These are phyloP conservation scores for Micractinium conductrix DNA, from an alignment of 139 green algal genomes.

Conservation along the genomic window DNA sequence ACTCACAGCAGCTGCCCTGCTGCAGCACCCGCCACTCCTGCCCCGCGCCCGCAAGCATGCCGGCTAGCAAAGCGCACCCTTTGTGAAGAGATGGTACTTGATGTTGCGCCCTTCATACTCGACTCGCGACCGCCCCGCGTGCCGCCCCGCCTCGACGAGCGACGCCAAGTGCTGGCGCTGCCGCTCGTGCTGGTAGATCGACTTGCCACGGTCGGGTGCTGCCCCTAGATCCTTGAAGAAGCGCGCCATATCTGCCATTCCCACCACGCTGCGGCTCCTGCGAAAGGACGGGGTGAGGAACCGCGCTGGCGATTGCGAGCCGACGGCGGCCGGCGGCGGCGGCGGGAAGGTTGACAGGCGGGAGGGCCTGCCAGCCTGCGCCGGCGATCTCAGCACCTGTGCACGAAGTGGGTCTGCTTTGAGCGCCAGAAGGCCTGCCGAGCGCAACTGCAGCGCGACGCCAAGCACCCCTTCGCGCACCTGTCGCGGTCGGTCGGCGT, in stretches of 20 bases:
- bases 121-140: constrained; percentile 41
- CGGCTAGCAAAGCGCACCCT: no score
- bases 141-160: constrained; percentile 29
- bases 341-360: not conserved
- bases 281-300: not conserved
- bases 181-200: constrained; percentile 7
- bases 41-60: no score
- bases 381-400: no score
- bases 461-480: no score
- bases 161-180: constrained; percentile 7
- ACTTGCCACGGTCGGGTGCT: constrained; percentile 25
- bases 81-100: constrained; percentile 40
- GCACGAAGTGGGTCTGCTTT: no score
- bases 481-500: no score
- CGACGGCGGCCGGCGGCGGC: not conserved
- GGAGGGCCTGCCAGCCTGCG: no score
- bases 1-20: no score
- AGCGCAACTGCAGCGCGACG: no score
- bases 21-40: no score
- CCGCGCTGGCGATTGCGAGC: not conserved
- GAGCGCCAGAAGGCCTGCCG: no score
- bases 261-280: not conserved
- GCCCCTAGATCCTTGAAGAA: constrained; percentile 28
- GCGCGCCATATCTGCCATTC: constrained; percentile 12
- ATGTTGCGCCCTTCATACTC: constrained; percentile 43